Percentiles rank a stretch among this genome's conserved stretches.
phyloP scores from a whole-genome alignment of 164 flowering plant genomes.

The Protea cynaroides region DNA sequence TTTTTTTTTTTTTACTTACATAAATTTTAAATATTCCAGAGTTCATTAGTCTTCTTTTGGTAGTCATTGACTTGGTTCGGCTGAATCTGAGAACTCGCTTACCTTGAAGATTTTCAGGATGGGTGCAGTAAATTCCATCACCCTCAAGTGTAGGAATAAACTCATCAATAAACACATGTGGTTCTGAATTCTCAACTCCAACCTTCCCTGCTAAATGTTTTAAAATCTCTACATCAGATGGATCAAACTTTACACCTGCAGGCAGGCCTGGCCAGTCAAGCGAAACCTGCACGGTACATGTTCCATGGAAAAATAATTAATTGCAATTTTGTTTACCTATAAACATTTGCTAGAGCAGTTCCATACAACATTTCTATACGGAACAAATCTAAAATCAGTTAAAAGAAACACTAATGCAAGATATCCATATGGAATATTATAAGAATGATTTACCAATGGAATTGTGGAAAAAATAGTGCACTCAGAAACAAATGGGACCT shows the following conservation, averaged over 20 bases:
- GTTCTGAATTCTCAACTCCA: constrained; percentile 41
- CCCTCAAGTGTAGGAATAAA: constrained; percentile 79
- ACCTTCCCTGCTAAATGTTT: constrained; percentile 79
- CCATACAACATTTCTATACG: background rate
- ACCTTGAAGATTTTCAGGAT: constrained; percentile 98
- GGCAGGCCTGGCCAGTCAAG: constrained; percentile 91
- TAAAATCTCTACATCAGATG: constrained; percentile 72
- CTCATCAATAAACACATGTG: constrained; percentile 73
- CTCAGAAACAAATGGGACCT: too few species aligned
- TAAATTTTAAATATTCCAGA: too few species aligned
- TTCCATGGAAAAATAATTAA: background rate
- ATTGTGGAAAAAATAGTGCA: too few species aligned
- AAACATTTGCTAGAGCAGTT: background rate
- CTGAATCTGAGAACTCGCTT: constrained; percentile 9
- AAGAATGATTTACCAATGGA: too few species aligned
- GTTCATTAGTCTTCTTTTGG: background rate
- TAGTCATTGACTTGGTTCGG: background rate
- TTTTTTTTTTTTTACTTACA: too few species aligned
- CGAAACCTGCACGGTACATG: constrained; percentile 40
- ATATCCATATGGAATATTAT: too few species aligned
- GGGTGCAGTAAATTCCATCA: constrained; percentile 79
- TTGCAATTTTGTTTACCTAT: background rate
- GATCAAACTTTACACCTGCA: constrained; percentile 90
- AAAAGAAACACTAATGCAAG: too few species aligned
- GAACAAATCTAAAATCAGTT: too few species aligned